These are phyloP conservation scores for Xylaria hypoxylon DNA, from an alignment of 2,329 filamentous ascomycete species.

Conservation along the genomic window DNA sequence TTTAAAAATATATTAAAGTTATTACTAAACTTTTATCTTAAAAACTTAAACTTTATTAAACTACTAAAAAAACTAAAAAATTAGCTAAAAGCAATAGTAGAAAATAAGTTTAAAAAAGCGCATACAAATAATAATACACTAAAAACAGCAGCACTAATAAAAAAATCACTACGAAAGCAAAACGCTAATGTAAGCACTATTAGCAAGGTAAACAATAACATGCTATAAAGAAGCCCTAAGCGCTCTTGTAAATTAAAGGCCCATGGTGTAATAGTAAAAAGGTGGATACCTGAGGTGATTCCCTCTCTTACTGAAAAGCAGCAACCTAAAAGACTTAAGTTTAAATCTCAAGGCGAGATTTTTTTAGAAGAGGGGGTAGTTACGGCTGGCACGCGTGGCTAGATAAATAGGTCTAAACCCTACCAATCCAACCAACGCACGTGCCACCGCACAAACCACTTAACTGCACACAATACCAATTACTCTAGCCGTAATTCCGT, in stretches of 20 bases:
- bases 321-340: too few species aligned
- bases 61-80: too few species aligned
- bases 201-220: background rate
- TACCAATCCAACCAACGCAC: too few species aligned
- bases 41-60: too few species aligned
- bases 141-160: background rate
- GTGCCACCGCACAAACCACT: too few species aligned
- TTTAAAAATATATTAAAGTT: background rate
- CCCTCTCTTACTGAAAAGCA: background rate
- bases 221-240: background rate
- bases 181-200: background rate
- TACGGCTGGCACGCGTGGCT: too few species aligned
- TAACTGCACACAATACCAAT: too few species aligned
- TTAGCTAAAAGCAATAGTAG: too few species aligned
- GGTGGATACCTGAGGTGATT: background rate
- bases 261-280: background rate
- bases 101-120: background rate
- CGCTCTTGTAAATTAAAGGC: background rate
- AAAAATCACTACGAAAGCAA: background rate
- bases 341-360: background rate
- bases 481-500: too few species aligned
- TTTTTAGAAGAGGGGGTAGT: too few species aligned
- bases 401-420: too few species aligned
- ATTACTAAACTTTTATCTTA: background rate
- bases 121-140: background rate